Base-by-base conservation (phyloP, 306 rosid species). In the Potentilla sterilis region DNA sequence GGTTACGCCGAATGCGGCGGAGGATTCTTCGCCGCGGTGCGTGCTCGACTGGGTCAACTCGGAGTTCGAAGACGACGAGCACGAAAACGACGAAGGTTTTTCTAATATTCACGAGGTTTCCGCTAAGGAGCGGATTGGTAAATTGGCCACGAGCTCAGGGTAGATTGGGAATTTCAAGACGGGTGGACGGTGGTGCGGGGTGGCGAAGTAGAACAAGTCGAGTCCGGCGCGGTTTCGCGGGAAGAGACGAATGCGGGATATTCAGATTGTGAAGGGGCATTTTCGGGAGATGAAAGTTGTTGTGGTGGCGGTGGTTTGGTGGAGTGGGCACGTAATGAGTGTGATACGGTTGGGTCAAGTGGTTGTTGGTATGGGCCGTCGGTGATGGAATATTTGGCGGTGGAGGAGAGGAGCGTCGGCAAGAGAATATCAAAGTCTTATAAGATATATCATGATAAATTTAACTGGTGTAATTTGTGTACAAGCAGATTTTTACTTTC, bases 11-110 rank as follows among this genome's bases (percentile, higher is more conserved):
- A 54, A 47, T 43, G 37, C 69, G 32, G 52, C 51, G 7, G 21
- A 38, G 7, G 90, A 89, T 41, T 83, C 85, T 2, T 94, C 98
- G 7, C 98, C 98, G 12, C 91, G 98, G 9, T 88, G 93, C 78
- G 96, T 94, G 15, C 81, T 94, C 37, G 96, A 92, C 72, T 85
- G 94, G 94, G 81, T 70, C 41, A 81, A 78, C 86, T 79, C 78
- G 18, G 84, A 82, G 22, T 85, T 88, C 75, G 64, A 72, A 4
- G 69, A 57, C 64, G 88, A 87, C 0, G 87, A 82, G 11, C 69
- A 68, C 8, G 84, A 55, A 12, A 48, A 72, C 1, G 64, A 66
- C 22, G 55, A 34, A 34, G 68, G 11, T 35, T 32, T 16, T 19
- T 54, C 7, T 1, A 40, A 28, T 37, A 3, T 11, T 34, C n/a